A percentile compares a stretch with the other conserved stretches of the same genome.
phyloP scores from a whole-genome alignment of 75 land plant genomes.

The Selaginella tamariscina region DNA sequence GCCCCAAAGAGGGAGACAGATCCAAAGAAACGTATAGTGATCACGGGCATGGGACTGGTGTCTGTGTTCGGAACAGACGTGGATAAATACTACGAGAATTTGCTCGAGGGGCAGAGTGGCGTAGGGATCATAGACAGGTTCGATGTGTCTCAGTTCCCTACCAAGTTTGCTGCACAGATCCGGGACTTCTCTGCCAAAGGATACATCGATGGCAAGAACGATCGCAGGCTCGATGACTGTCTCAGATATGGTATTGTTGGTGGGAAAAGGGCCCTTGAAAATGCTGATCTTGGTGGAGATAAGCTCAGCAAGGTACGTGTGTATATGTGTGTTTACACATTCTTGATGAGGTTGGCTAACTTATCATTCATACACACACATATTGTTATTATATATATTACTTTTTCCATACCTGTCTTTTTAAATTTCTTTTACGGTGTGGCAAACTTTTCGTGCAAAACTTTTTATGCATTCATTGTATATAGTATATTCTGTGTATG shows the following conservation, averaged over 20 bases:
- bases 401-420: neutral
- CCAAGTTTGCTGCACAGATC: constrained; percentile 60
- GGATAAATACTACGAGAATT: constrained; percentile 44
- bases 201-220: constrained; percentile 68
- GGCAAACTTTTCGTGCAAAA: neutral
- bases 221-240: constrained; percentile 57
- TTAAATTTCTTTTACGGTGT: neutral
- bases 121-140: constrained; percentile 45
- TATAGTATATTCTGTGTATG: too few relatives aligned
- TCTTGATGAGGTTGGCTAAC: too few relatives aligned
- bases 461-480: too few relatives aligned
- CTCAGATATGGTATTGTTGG: constrained; percentile 53
- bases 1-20: constrained; percentile 46
- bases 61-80: constrained; percentile 71
- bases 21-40: constrained; percentile 62
- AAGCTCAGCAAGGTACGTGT: constrained; percentile 35
- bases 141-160: constrained; percentile 58
- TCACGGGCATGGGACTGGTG: constrained; percentile 70
- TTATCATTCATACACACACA: too few relatives aligned
- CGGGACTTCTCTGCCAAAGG: constrained; percentile 41
- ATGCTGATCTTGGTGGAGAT: constrained; percentile 43
- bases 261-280: constrained; percentile 52
- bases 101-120: constrained; percentile 56
- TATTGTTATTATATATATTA: too few relatives aligned
- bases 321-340: too few relatives aligned